Conservation (phyloP, 805 yeast species). For the Schwanniomyces sp. region DNA sequence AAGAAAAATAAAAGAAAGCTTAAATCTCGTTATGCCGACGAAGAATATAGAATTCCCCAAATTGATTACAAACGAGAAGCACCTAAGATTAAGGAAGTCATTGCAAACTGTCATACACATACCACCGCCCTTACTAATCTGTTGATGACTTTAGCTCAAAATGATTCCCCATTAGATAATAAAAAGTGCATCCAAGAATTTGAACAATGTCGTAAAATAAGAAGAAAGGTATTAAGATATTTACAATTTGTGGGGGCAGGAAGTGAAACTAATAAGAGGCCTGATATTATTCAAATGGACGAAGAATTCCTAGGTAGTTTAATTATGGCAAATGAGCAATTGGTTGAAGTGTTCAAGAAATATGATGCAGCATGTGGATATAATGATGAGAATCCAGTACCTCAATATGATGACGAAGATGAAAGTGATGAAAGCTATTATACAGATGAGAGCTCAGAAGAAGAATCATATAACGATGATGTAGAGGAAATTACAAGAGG, state of each 20-base stretch:
- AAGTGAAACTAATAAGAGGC: slow-evolving; percentile 24
- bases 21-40: slow-evolving; percentile 39
- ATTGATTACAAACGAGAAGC: slow-evolving; percentile 69
- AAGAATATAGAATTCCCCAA: slow-evolving; percentile 60
- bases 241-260: slow-evolving; percentile 74
- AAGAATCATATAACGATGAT: slow-evolving; percentile 34
- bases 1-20: slow-evolving; percentile 11
- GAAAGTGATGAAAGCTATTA: slow-evolving; percentile 35
- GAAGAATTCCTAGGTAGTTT: slow-evolving; percentile 89
- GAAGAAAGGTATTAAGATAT: slow-evolving; percentile 78
- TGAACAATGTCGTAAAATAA: slow-evolving; percentile 68
- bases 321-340: slow-evolving; percentile 86
- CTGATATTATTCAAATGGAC: slow-evolving; percentile 36
- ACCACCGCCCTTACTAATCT: slow-evolving; percentile 67
- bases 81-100: slow-evolving; percentile 64
- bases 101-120: slow-evolving; percentile 75
- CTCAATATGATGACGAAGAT: slow-evolving; percentile 25
- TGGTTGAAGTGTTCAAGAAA: slow-evolving; percentile 68
- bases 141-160: slow-evolving; percentile 39
- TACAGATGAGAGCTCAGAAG: slow-evolving; percentile 31
- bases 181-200: slow-evolving; percentile 61
- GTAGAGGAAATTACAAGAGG: slow-evolving; percentile 4
- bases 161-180: slow-evolving; percentile 63
- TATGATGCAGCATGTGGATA: slow-evolving; percentile 59
- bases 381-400: slow-evolving; percentile 39